Evolutionary conservation across 768 basidiomycete species (phyloP).

Genomic region (Kwoniella botswanensis): DNA sequence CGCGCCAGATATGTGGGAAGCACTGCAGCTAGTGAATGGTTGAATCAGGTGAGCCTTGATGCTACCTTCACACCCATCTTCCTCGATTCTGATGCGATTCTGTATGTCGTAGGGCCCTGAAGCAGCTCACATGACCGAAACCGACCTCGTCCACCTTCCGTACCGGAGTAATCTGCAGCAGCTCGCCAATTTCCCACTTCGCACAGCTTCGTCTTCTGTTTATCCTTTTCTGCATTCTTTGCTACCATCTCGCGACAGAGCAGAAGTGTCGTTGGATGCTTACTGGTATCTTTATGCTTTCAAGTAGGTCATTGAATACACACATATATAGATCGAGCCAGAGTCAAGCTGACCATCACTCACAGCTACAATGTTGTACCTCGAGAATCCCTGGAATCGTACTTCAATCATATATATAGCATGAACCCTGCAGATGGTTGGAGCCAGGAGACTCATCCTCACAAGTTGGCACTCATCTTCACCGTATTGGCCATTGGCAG

Average conservation of each 20-base stretch:
- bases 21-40: slow-evolving; percentile 30
- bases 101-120: background rate
- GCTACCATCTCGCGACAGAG: slow-evolving; percentile 18
- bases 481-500: slow-evolving; percentile 22
- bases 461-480: slow-evolving; percentile 14
- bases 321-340: no score
- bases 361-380: slow-evolving; percentile 22
- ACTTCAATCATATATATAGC: slow-evolving; percentile 4
- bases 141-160: background rate
- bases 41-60: slow-evolving; percentile 24
- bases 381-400: background rate
- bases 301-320: no score
- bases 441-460: background rate
- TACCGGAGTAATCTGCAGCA: background rate
- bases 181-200: slow-evolving; percentile 13
- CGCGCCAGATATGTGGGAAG: slow-evolving; percentile 26
- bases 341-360: no score
- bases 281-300: slow-evolving; percentile 12
- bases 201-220: background rate
- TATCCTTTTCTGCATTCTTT: background rate
- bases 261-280: slow-evolving; percentile 6
- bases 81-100: background rate
- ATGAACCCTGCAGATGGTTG: background rate
- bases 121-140: background rate
- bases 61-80: background rate